These are phyloP conservation scores for Amylocarpus encephaloides DNA, from an alignment of 2,329 filamentous ascomycete genomes.

Conservation along the genomic window DNA sequence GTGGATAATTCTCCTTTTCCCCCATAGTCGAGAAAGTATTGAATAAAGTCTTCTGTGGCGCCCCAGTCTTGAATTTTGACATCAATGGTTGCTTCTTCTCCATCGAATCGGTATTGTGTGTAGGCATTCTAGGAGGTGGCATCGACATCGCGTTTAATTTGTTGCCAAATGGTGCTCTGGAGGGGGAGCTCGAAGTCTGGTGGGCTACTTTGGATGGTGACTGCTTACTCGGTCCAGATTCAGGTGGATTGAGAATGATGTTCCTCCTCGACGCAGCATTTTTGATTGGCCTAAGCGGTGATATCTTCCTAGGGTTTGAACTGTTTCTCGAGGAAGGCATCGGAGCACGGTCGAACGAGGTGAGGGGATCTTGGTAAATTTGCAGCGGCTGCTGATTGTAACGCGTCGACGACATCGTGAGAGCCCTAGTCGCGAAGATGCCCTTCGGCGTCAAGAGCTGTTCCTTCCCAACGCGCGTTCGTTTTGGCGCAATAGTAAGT, in stretches of 20 bases:
- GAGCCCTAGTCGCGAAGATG: slow-evolving; percentile 23
- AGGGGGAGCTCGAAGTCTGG: slow-evolving; percentile 51
- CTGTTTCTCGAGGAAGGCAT: slow-evolving; percentile 27
- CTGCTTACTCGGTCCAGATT: slow-evolving; percentile 43
- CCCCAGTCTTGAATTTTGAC: slow-evolving; percentile 46
- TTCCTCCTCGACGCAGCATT: slow-evolving; percentile 46
- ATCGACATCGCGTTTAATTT: slow-evolving; percentile 63
- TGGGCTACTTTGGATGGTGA: slow-evolving; percentile 64
- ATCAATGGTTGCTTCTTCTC: slow-evolving; percentile 58
- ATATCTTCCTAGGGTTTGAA: slow-evolving; percentile 21
- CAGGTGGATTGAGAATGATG: slow-evolving; percentile 59
- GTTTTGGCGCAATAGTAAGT: slow-evolving; percentile 54
- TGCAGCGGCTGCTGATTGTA: slow-evolving; percentile 44
- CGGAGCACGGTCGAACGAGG: slow-evolving; percentile 34
- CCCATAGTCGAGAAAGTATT: slow-evolving; percentile 34
- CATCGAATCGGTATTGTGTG: slow-evolving; percentile 58
- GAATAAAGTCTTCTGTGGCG: slow-evolving; percentile 45
- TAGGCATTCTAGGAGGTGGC: slow-evolving; percentile 53
- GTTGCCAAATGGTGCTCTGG: slow-evolving; percentile 54
- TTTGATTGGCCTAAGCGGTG: slow-evolving; percentile 38
- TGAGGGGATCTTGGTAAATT: slow-evolving; percentile 51
- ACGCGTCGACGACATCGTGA: slow-evolving; percentile 48
- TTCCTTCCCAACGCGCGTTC: slow-evolving; percentile 17
- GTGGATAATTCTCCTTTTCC: slow-evolving; percentile 52
- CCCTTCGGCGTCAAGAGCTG: not conserved